Evolutionary conservation across 140 eudicot genomes (phyloP).

Genomic region (Senecio squalidus): DNA sequence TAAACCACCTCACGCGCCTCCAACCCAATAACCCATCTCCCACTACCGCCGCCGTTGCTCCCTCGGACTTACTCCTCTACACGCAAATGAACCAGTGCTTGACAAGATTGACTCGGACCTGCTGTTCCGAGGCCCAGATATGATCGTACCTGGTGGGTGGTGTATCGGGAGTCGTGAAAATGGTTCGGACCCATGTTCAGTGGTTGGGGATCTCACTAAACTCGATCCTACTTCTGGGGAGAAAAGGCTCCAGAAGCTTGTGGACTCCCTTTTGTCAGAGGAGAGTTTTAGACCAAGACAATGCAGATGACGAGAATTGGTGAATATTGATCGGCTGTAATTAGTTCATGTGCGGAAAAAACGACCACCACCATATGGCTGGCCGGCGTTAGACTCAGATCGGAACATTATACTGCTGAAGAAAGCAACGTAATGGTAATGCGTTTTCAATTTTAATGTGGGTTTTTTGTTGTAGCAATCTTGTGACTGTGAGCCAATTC

Average conservation of each 20-base stretch:
- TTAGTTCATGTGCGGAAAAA: slow-evolving; percentile 14
- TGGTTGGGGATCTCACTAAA: slow-evolving; percentile 38
- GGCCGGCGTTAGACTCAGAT: slow-evolving; percentile 14
- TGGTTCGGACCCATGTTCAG: slow-evolving; percentile 59
- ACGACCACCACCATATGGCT: slow-evolving; percentile 1
- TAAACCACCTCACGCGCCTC: no score
- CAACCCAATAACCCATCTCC: no score
- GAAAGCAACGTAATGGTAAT: slow-evolving; percentile 24
- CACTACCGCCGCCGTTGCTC: no score
- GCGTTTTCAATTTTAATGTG: no score
- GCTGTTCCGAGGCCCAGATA: slow-evolving; percentile 39
- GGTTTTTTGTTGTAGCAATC: no score
- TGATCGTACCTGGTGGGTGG: slow-evolving; percentile 70
- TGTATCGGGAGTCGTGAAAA: slow-evolving; percentile 44
- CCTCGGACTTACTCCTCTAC: no score
- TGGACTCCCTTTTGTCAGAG: slow-evolving; percentile 32
- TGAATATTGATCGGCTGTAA: slow-evolving; percentile 13
- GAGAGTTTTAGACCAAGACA: slow-evolving; percentile 50
- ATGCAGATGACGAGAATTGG: slow-evolving; percentile 24
- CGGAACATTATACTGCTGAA: slow-evolving; percentile 22
- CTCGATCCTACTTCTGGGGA: slow-evolving; percentile 54
- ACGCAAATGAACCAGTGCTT: slow-evolving; percentile 53
- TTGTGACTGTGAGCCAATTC: no score
- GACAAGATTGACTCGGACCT: slow-evolving; percentile 63
- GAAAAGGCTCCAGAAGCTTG: slow-evolving; percentile 42